Evolutionary conservation across 2,329 filamentous ascomycete genomes (phyloP).

Genomic region (Aureobasidium sp.): DNA sequence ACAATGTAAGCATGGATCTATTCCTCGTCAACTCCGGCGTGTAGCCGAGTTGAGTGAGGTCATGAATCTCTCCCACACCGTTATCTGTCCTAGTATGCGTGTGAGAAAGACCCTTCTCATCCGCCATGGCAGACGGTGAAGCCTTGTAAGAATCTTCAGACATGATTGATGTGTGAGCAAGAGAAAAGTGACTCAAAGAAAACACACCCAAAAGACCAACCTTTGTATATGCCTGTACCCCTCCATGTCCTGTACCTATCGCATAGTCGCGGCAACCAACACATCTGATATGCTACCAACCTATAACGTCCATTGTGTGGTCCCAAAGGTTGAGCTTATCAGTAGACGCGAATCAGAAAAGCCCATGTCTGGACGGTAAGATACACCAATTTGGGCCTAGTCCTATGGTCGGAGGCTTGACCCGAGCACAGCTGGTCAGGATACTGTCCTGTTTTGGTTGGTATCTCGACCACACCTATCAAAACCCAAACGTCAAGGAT

Average conservation of each 20-base stretch:
- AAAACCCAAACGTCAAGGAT: too few species aligned
- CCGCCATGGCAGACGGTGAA: background rate
- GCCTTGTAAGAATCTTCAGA: background rate
- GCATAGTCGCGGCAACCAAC: background rate
- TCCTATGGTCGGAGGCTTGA: too few species aligned
- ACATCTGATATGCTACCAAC: background rate
- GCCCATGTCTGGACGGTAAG: too few species aligned
- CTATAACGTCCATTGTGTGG: background rate
- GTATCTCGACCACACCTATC: too few species aligned
- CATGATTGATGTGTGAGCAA: background rate
- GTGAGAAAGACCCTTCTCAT: background rate
- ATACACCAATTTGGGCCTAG: too few species aligned
- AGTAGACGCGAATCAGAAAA: background rate
- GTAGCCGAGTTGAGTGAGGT: slow-evolving; percentile 36
- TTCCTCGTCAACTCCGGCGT: slow-evolving; percentile 50
- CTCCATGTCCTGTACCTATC: background rate
- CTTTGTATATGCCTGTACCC: slow-evolving; percentile 1
- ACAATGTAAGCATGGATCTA: slow-evolving; percentile 50
- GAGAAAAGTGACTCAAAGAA: background rate
- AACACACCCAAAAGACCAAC: background rate
- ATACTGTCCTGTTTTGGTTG: too few species aligned
- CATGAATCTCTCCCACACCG: slow-evolving; percentile 2
- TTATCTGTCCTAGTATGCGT: background rate
- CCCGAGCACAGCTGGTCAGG: too few species aligned
- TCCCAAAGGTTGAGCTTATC: background rate